Conservation (phyloP, 129 eudicot genomes). For the Ambrosia trifida region DNA sequence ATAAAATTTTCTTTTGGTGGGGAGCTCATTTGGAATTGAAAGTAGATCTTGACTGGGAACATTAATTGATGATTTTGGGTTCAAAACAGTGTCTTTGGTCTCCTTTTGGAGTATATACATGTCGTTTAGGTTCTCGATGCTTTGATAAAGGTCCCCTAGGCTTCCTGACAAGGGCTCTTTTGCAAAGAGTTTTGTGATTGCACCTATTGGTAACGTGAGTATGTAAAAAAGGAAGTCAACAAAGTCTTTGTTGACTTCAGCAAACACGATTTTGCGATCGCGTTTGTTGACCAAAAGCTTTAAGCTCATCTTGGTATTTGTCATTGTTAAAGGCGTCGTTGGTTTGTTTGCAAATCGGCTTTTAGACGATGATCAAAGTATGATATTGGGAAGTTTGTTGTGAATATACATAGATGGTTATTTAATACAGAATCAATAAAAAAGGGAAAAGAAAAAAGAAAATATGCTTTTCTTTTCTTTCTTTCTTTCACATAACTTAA, state of each 20-base stretch:
- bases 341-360: not conserved
- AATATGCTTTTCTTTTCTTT: not conserved
- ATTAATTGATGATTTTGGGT: constrained; percentile 27
- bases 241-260: constrained; percentile 46
- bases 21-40: constrained; percentile 21
- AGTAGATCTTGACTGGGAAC: constrained; percentile 29
- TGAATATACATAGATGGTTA: not conserved
- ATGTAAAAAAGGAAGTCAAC: constrained; percentile 42
- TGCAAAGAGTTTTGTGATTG: constrained; percentile 33
- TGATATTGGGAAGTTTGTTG: constrained; percentile 1
- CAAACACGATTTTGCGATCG: constrained; percentile 36
- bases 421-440: too few species aligned
- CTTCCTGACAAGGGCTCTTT: constrained; percentile 31
- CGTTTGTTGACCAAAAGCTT: constrained; percentile 38
- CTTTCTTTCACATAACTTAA: not conserved
- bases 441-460: not conserved
- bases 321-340: constrained; percentile 20
- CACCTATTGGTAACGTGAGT: constrained; percentile 37
- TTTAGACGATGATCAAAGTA: not conserved
- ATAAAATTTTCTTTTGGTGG: constrained; percentile 23
- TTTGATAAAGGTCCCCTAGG: constrained; percentile 35
- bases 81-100: constrained; percentile 35
- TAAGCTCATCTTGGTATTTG: constrained; percentile 31
- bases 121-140: constrained; percentile 38
- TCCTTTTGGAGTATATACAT: constrained; percentile 29